phyloP scores from a whole-genome alignment of 2,329 filamentous ascomycete species.

The Penicillium sclerotigenum region DNA sequence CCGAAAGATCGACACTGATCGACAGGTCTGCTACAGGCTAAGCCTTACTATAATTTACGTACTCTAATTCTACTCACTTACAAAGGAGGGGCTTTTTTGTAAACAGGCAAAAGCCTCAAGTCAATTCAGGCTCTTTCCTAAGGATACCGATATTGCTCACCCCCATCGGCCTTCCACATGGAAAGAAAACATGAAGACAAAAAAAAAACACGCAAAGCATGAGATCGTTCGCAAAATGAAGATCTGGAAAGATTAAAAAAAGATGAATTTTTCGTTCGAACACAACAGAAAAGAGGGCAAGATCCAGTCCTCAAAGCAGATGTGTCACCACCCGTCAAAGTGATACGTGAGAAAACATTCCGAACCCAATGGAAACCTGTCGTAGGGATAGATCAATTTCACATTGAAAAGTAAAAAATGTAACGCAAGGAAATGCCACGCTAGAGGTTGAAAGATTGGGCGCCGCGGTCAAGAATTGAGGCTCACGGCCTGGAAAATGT shows the following conservation, averaged over 20 bases:
- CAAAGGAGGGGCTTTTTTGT: neutral
- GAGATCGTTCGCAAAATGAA: neutral
- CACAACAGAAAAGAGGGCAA: neutral
- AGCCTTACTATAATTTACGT: neutral
- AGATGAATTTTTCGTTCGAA: neutral
- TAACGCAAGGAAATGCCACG: slow-evolving; percentile 3
- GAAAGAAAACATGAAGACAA: neutral
- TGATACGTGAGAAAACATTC: slow-evolving; percentile 9
- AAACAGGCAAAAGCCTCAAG: neutral
- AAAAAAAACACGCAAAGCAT: neutral
- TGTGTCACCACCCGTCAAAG: slow-evolving; percentile 4
- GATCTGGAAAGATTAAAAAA: neutral
- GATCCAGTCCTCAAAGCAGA: neutral
- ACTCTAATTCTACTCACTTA: neutral
- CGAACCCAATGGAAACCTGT: slow-evolving; percentile 2
- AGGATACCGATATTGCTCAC: neutral
- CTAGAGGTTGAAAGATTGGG: neutral
- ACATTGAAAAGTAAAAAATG: slow-evolving; percentile 10
- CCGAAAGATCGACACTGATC: slow-evolving; percentile 6
- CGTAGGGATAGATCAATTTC: slow-evolving; percentile 10
- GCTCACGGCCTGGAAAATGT: neutral
- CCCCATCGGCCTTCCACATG: neutral
- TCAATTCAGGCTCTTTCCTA: slow-evolving; percentile 2
- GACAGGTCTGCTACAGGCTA: neutral
- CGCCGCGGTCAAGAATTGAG: neutral